phyloP scores from a whole-genome alignment of 352 stramenopile species.

The Globisporangium sylvaticum region DNA sequence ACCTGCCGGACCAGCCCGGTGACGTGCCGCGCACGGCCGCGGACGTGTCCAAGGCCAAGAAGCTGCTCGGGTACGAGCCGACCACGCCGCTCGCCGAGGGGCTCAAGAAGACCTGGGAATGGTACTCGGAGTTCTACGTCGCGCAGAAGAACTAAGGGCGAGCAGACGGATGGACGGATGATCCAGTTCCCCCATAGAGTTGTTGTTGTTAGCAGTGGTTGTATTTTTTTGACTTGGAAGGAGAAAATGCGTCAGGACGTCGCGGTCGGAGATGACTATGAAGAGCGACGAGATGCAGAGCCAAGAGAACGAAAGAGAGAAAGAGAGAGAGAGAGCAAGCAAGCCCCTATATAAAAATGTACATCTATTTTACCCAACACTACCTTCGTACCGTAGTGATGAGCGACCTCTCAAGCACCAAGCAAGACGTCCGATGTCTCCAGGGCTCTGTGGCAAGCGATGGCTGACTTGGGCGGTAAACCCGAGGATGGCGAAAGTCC shows the following conservation, averaged over 20 bases:
- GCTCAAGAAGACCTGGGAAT: constrained; percentile 91
- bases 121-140: constrained; percentile 85
- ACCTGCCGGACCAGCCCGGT: constrained; percentile 94
- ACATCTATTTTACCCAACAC: background rate
- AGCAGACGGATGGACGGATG: too few relatives aligned
- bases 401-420: too few relatives aligned
- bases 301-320: too few relatives aligned
- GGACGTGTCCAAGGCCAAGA: constrained; percentile 94
- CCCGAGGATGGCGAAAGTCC: background rate
- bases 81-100: constrained; percentile 91
- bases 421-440: background rate
- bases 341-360: background rate
- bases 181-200: background rate
- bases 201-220: background rate
- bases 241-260: background rate
- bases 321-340: too few relatives aligned
- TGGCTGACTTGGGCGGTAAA: background rate
- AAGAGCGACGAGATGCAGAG: background rate
- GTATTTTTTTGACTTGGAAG: too few relatives aligned
- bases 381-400: too few relatives aligned
- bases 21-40: constrained; percentile 96
- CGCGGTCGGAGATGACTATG: background rate
- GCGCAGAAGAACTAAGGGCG: constrained; percentile 12
- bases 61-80: constrained; percentile 93
- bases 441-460: too few relatives aligned